Evolutionary conservation across 1,284 basidiomycete genomes (phyloP).

Genomic region (Ganoderma lucidum): DNA sequence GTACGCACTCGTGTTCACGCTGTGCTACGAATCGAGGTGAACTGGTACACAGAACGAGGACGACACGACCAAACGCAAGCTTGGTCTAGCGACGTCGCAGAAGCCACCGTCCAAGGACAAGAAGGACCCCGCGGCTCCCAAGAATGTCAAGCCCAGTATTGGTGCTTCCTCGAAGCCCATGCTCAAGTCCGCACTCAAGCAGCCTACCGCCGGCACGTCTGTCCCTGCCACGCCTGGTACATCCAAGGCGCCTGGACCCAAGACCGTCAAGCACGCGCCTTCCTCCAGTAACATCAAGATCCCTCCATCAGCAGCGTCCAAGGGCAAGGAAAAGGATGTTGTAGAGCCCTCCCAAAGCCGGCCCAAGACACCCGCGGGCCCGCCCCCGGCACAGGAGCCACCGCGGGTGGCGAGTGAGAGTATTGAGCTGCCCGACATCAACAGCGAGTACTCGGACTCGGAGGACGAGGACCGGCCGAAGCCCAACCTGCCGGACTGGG

Average conservation of each 20-base stretch:
- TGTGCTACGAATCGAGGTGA: background rate
- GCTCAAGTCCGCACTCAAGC: slow-evolving; percentile 43
- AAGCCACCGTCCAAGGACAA: slow-evolving; percentile 59
- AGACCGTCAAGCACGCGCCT: slow-evolving; percentile 32
- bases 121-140: slow-evolving; percentile 44
- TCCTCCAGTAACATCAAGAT: slow-evolving; percentile 36
- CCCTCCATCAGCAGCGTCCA: slow-evolving; percentile 34
- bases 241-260: slow-evolving; percentile 28
- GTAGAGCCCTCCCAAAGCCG: slow-evolving; percentile 39
- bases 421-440: slow-evolving; percentile 92
- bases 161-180: slow-evolving; percentile 39
- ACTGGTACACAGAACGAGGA: slow-evolving; percentile 57
- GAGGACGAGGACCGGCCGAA: slow-evolving; percentile 84
- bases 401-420: slow-evolving; percentile 70
- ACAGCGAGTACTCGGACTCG: slow-evolving; percentile 95
- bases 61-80: slow-evolving; percentile 71
- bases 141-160: slow-evolving; percentile 44
- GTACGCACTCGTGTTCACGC: slow-evolving; percentile 40
- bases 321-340: slow-evolving; percentile 59
- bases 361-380: slow-evolving; percentile 61
- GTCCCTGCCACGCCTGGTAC: slow-evolving; percentile 25
- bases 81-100: slow-evolving; percentile 46
- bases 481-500: slow-evolving; percentile 85
- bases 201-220: slow-evolving; percentile 31
- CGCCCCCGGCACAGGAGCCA: slow-evolving; percentile 53